Base-by-base conservation (phyloP, 2,329 filamentous ascomycete species). In the Colletotrichum karsti region DNA sequence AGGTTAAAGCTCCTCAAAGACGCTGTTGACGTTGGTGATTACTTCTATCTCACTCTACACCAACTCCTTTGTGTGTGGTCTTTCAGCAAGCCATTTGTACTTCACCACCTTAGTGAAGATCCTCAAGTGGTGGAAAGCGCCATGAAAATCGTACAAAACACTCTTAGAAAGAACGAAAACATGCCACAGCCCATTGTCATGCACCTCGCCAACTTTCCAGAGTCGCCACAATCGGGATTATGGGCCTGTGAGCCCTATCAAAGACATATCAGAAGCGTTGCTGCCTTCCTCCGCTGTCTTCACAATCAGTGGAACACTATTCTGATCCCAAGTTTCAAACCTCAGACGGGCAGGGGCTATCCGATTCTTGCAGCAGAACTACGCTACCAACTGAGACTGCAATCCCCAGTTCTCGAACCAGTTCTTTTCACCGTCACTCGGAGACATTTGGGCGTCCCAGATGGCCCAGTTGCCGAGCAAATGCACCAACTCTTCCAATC, bases 1-100 rank as follows among this genome's bases (percentile, higher is more conserved):
- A 84, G 91, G 30, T 80, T 89, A 35, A 70, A 75, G n/a, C 81
- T 92, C 7, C 78, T 94, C 12, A 73, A 71, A 26, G 80, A 87
- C 24, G 91, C 92, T 1, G 91, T 89, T 70, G 46, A 69, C 2
- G 72, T 75, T 0, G 76, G 83, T 5, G 92, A 95, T 75, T 69
- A 81, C 51, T 88, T 92, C 73, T 94, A 91, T 74, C 72, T 94
- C 55, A 81, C 85, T 6, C 75, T 92, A 12, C 91, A 93, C 74
- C 91, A 93, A 73, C 67, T 91, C 2, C 90, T 88, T 75, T 92
- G 90, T 73, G 73, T 86, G 20, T 88, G 86, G 84, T 84, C 83
- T 4, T 63, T 78, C 3, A 75, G 81, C 18, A 72, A 56, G 12
- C 68, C 82, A 3, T 73, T 84, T 12, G 76, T 78, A 1, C 74